Evolutionary conservation across 768 basidiomycete species (phyloP).

Genomic region (Leccinum subgranulosum): DNA sequence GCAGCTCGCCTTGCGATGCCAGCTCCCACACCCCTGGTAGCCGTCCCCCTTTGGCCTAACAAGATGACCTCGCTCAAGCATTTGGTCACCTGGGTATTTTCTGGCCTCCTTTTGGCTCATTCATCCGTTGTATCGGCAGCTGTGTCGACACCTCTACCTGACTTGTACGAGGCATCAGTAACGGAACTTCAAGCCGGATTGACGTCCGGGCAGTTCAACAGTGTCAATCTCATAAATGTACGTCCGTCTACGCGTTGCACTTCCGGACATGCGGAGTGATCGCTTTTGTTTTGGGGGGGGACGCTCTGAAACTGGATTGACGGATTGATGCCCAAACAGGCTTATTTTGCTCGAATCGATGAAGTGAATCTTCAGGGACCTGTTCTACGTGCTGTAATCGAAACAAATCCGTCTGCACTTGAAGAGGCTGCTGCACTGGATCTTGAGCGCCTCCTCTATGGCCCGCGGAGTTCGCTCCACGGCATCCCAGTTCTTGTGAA

Average conservation of each 20-base stretch:
- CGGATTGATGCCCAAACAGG: conserved; percentile 21
- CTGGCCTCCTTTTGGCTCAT: conserved; percentile 3
- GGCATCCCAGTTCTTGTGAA: conserved; percentile 40
- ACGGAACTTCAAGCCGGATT: conserved; percentile 39
- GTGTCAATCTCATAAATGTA: conserved; percentile 41
- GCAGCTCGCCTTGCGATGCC: not conserved
- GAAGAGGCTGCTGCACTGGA: conserved; percentile 34
- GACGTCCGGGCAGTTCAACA: conserved; percentile 34
- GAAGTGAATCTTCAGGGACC: conserved; percentile 42
- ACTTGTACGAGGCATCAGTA: conserved; percentile 41
- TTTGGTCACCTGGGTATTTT: conserved; percentile 7
- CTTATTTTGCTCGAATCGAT: conserved; percentile 41
- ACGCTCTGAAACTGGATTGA: not conserved
- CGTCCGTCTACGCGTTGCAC: not conserved
- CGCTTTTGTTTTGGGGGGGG: not conserved
- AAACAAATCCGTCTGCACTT: conserved; percentile 38
- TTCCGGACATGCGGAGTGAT: not conserved
- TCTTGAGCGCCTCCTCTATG: conserved; percentile 26
- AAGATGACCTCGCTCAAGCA: conserved; percentile 5
- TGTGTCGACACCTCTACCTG: conserved; percentile 28
- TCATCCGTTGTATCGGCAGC: conserved; percentile 9
- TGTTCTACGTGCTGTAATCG: conserved; percentile 37
- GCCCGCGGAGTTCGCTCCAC: conserved; percentile 33
- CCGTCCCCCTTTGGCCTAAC: not conserved
- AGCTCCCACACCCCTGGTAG: not conserved